phyloP scores from a whole-genome alignment of 2,329 filamentous ascomycete genomes.

The Blumeria hordei region DNA sequence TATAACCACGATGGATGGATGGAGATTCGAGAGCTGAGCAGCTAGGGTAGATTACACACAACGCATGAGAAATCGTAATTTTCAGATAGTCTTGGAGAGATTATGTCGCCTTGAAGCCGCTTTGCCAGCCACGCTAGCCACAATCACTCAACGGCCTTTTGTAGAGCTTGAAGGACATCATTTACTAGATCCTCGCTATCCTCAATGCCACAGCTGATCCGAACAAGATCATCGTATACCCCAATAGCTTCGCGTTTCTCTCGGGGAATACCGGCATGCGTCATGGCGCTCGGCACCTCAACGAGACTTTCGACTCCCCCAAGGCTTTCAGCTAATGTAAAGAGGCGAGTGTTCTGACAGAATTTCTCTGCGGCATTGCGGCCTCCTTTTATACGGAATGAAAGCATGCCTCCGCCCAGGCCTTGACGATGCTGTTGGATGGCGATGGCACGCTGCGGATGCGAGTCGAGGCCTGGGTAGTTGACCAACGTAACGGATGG shows the following conservation, averaged over 20 bases:
- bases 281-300: conserved; percentile 90
- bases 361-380: conserved; percentile 70
- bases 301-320: conserved; percentile 82
- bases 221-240: conserved; percentile 82
- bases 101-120: too few relatives aligned
- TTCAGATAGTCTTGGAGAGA: too few relatives aligned
- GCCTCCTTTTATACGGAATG: conserved; percentile 79
- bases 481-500: conserved; percentile 74
- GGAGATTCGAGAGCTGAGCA: too few relatives aligned
- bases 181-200: conserved; percentile 62
- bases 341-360: conserved; percentile 72
- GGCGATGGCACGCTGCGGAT: conserved; percentile 67
- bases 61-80: too few relatives aligned
- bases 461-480: conserved; percentile 76
- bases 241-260: conserved; percentile 80
- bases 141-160: conserved; percentile 33
- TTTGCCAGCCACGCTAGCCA: too few relatives aligned
- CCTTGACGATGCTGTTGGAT: conserved; percentile 79
- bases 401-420: conserved; percentile 92
- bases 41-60: too few relatives aligned
- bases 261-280: conserved; percentile 79
- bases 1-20: too few relatives aligned
- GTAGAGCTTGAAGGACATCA: conserved; percentile 64
- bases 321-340: conserved; percentile 77
- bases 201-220: conserved; percentile 85